These are phyloP conservation scores for Leucogyrophana mollusca DNA, from an alignment of 768 basidiomycete genomes.

Conservation along the genomic window DNA sequence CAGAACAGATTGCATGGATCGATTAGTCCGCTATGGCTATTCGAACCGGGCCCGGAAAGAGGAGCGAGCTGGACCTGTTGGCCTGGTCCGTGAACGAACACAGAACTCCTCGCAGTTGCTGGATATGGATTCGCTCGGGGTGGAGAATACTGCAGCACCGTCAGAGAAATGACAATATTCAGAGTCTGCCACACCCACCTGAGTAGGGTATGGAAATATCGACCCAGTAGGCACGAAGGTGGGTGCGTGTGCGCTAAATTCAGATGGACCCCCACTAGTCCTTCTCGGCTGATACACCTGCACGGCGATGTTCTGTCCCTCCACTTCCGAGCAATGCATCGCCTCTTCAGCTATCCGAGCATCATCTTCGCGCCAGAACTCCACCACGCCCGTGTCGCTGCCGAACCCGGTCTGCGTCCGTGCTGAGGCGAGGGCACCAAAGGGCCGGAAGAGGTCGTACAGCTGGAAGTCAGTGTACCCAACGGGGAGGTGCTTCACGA, in stretches of 20 bases:
- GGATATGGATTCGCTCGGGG: conserved; percentile 56
- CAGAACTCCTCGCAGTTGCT: conserved; percentile 33
- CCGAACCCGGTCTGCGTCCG: conserved; percentile 75
- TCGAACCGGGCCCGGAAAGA: conserved; percentile 68
- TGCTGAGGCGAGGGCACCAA: conserved; percentile 78
- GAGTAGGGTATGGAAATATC: conserved; percentile 63
- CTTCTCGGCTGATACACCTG: conserved; percentile 73
- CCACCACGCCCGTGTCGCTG: conserved; percentile 73
- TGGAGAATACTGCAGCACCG: conserved; percentile 57
- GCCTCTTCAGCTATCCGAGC: conserved; percentile 75
- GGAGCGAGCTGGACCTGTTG: conserved; percentile 89
- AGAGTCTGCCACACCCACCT: conserved; percentile 35
- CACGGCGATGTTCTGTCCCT: conserved; percentile 82
- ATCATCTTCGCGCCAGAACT: conserved; percentile 88
- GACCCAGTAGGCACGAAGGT: conserved; percentile 73
- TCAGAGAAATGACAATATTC: conserved; percentile 1
- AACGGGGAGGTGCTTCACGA: conserved; percentile 81
- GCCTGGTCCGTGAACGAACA: conserved; percentile 84
- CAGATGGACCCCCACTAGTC: conserved; percentile 47
- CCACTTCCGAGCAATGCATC: conserved; percentile 81
- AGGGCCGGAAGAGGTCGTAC: conserved; percentile 84
- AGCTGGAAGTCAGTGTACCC: conserved; percentile 68
- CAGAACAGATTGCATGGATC: conserved; percentile 91
- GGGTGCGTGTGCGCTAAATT: conserved; percentile 74
- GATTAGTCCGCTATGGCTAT: conserved; percentile 82